A percentile compares a stretch with the other conserved stretches of the same genome.
These are phyloP conservation scores for Hibiscus trionum DNA, from an alignment of 345 rosid species.

Conservation along the genomic window DNA sequence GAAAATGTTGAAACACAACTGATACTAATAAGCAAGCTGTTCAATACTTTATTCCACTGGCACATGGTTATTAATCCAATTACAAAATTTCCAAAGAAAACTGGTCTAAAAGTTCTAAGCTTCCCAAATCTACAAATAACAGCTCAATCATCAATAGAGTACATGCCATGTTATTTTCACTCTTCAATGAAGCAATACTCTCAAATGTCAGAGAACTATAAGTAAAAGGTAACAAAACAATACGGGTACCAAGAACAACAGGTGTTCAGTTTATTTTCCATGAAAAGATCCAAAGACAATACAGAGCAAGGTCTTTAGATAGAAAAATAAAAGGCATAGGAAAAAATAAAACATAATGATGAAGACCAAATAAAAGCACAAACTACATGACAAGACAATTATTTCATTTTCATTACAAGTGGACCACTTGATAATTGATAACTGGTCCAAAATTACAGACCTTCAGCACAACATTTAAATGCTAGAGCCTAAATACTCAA, in stretches of 20 bases:
- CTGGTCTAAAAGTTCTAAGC: background rate
- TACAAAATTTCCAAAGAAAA: background rate
- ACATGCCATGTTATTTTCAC: background rate
- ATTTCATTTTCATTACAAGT: constrained; percentile 5
- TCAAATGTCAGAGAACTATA: background rate
- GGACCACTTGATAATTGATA: background rate
- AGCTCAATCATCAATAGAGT: background rate
- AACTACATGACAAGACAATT: background rate
- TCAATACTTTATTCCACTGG: background rate
- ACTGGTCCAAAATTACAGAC: background rate
- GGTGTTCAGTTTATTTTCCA: background rate
- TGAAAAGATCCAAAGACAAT: background rate
- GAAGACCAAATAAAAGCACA: background rate
- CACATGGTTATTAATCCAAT: background rate
- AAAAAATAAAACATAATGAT: background rate
- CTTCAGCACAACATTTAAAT: background rate
- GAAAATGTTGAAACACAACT: constrained; percentile 8
- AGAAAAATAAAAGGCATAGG: background rate
- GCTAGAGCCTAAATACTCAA: background rate
- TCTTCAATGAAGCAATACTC: background rate
- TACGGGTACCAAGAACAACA: background rate
- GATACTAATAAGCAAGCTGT: constrained; percentile 7
- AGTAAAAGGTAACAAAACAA: background rate
- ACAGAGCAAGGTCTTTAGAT: background rate
- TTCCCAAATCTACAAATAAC: background rate